Conservation (phyloP, 805 yeast genomes). For the Pichia exigua region DNA sequence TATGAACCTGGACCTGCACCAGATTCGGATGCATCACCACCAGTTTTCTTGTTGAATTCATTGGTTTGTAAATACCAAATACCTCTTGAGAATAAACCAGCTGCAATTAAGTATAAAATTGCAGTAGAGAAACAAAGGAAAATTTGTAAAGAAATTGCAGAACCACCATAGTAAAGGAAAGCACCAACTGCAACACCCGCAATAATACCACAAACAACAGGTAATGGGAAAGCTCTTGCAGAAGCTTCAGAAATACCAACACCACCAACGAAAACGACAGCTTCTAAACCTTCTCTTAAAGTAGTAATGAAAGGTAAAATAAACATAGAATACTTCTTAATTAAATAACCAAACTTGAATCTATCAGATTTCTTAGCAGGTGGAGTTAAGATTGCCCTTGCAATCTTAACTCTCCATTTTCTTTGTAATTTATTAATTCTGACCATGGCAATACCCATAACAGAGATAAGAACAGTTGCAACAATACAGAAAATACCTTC, state of each 20-base stretch:
- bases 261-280: slow-evolving; percentile 93
- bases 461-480: slow-evolving; percentile 80
- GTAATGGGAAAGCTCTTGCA: slow-evolving; percentile 71
- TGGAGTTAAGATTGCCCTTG: slow-evolving; percentile 62
- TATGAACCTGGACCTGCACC: slow-evolving; percentile 96
- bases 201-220: slow-evolving; percentile 80
- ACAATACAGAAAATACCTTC: slow-evolving; percentile 91
- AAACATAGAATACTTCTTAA: slow-evolving; percentile 81
- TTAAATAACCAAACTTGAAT: slow-evolving; percentile 44
- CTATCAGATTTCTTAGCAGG: slow-evolving; percentile 44
- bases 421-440: slow-evolving; percentile 93
- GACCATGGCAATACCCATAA: slow-evolving; percentile 96
- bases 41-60: slow-evolving; percentile 55
- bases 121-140: slow-evolving; percentile 85
- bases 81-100: slow-evolving; percentile 90
- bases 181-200: slow-evolving; percentile 72
- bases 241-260: slow-evolving; percentile 56
- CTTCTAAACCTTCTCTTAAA: slow-evolving; percentile 95
- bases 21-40: slow-evolving; percentile 91
- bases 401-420: slow-evolving; percentile 95
- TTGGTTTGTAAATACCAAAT: slow-evolving; percentile 82
- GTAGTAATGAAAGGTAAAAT: slow-evolving; percentile 84
- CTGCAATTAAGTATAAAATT: slow-evolving; percentile 79
- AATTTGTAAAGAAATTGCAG: slow-evolving; percentile 72
- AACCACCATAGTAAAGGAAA: slow-evolving; percentile 73